These are phyloP conservation scores for Cryptosporidium viatorum DNA, from an alignment of 169 alveolate species.

Conservation along the genomic window DNA sequence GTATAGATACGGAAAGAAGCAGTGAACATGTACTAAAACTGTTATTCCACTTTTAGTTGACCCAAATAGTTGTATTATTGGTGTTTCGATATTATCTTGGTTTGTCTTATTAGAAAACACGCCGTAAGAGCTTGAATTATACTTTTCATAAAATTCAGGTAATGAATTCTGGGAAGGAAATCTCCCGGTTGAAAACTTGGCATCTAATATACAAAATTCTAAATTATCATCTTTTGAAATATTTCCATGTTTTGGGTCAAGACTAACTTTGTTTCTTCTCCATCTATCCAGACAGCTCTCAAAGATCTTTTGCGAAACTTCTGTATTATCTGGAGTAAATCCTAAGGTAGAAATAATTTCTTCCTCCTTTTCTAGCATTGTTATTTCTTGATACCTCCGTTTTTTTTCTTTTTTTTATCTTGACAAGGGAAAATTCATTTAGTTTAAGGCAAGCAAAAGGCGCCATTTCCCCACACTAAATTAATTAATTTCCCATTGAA, in stretches of 20 bases:
- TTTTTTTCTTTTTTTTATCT: not conserved
- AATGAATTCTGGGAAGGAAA: slow-evolving; percentile 1
- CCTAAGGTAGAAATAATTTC: slow-evolving; percentile 17
- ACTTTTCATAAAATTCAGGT: slow-evolving; percentile 11
- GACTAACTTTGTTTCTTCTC: slow-evolving; percentile 14
- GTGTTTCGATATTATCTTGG: slow-evolving; percentile 5
- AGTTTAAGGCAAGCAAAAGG: not conserved
- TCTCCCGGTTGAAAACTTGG: slow-evolving; percentile 50
- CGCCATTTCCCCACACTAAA: slow-evolving; percentile 67
- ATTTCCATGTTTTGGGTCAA: not conserved
- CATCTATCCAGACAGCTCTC: slow-evolving; percentile 25
- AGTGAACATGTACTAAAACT: slow-evolving; percentile 35
- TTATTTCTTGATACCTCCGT: not conserved
- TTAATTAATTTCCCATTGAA: not conserved
- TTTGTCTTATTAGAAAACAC: not conserved
- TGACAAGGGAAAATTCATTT: not conserved
- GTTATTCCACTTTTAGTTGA: slow-evolving; percentile 36
- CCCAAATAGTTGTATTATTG: slow-evolving; percentile 62
- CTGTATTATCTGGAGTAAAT: slow-evolving; percentile 1
- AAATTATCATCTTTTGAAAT: not conserved
- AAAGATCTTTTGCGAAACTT: not conserved
- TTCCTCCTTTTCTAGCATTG: not conserved
- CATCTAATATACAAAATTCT: slow-evolving; percentile 65
- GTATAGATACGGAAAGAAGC: slow-evolving; percentile 63
- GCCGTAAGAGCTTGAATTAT: not conserved